Base-by-base conservation (phyloP, 495 filamentous ascomycete genomes). In the Aspergillus cristatus region DNA sequence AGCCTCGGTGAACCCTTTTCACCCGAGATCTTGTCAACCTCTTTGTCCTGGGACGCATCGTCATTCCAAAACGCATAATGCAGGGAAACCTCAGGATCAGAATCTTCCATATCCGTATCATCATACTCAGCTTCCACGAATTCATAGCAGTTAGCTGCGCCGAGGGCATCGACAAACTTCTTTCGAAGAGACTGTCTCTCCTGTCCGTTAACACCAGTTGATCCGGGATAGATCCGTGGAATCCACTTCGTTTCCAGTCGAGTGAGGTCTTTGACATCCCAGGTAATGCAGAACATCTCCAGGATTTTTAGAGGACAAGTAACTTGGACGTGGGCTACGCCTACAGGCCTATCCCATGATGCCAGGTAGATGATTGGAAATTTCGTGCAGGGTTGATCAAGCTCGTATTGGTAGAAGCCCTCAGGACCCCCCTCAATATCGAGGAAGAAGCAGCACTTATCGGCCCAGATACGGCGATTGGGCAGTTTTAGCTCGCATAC, bases 391-490 rank as follows among this genome's bases (percentile, higher is more conserved):
- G 41, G 26, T 0, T 45, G 14, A 1, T 43, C 41, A 3, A 63
- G 26, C 11, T 50, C 34, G 37, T 41, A 50, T 4, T 16, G 34
- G 28, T 49, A 65, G 10, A 43, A 42, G 5, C 56, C 58, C 0
- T 57, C 48, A 13, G 63, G 63, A 0, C 60, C 63, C 10, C 62
- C 62, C 20, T 59, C 41, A 5, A 67, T 16, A 32, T 51, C 41
- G 13, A 67, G 34, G 10, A 22, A 29, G 16, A 65, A 46, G 8
- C 48, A 51, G 20, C 61, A 65, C 25, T 45, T 51, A 14, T 67
- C 54, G 8, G 58, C 43, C 47, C 52, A 62, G 32, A 67, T 54
- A 28, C 44, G 48, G 28, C 51, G 53, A 7, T 60, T 47, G 17
- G 55, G 46, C 18, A 59, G 41, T 20, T 44, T 48, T 12, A 66